A percentile compares a stretch with the other conserved stretches of the same genome.
These are phyloP conservation scores for Hymenotorrendiella dingleyae DNA, from an alignment of 2,329 filamentous ascomycete species.

Conservation along the genomic window DNA sequence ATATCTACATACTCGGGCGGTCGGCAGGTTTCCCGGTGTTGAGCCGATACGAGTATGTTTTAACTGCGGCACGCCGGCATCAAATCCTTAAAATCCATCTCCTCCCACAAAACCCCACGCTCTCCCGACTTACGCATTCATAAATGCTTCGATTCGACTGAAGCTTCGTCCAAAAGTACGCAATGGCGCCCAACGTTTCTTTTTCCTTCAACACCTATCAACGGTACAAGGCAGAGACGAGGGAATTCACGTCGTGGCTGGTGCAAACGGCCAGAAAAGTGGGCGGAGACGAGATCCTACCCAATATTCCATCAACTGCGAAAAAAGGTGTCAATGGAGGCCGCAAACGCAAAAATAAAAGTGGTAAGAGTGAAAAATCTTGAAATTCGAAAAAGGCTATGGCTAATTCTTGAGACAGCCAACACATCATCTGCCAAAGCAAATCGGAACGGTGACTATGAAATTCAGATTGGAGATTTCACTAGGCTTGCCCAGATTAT, in stretches of 20 bases:
- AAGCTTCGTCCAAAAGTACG: too few species aligned
- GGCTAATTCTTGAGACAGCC: not conserved
- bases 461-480: not conserved
- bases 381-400: too few species aligned
- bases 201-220: constrained; percentile 14
- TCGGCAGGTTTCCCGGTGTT: too few species aligned
- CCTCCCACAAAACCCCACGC: too few species aligned
- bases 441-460: not conserved
- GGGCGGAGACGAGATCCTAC: not conserved
- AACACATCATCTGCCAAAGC: not conserved
- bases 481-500: not conserved
- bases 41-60: too few species aligned
- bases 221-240: not conserved
- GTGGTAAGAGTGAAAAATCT: too few species aligned
- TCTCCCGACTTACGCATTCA: too few species aligned
- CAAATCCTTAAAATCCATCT: too few species aligned
- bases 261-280: not conserved
- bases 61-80: too few species aligned
- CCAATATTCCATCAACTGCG: not conserved
- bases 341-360: not conserved
- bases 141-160: too few species aligned
- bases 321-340: not conserved
- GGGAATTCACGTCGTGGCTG: not conserved
- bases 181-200: too few species aligned
- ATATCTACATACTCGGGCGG: too few species aligned